Conservation (phyloP, 805 yeast species). For the Kuraishia borneana region DNA sequence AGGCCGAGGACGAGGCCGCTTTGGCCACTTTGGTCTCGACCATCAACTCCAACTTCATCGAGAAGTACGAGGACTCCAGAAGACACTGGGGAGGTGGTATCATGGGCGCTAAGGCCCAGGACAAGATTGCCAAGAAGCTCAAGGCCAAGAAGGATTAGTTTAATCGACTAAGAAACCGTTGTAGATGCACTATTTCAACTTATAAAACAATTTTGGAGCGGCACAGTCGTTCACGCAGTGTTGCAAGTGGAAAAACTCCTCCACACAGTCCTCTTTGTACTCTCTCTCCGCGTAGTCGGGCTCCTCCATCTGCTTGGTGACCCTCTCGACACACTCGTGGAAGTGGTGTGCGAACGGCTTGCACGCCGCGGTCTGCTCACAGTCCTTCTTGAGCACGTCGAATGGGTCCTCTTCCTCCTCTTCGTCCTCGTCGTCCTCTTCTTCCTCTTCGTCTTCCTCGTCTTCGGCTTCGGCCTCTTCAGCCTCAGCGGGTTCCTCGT, state of each 20-base stretch:
- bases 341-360: constrained; percentile 76
- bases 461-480: constrained; percentile 33
- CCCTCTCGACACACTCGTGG: constrained; percentile 93
- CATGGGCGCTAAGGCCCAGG: constrained; percentile 90
- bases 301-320: constrained; percentile 76
- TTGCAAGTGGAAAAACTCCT: constrained; percentile 94
- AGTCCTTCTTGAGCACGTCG: constrained; percentile 56
- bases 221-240: constrained; percentile 89
- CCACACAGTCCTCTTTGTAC: constrained; percentile 95
- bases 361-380: constrained; percentile 58
- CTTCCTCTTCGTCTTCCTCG: constrained; percentile 26
- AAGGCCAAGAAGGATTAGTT: constrained; percentile 20
- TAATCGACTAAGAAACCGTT: not conserved
- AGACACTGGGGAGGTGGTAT: constrained; percentile 99
- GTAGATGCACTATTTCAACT: constrained; percentile 48
- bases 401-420: constrained; percentile 59
- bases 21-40: constrained; percentile 89
- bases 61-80: constrained; percentile 91
- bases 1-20: constrained; percentile 89
- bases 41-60: constrained; percentile 85
- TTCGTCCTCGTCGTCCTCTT: constrained; percentile 30
- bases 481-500: constrained; percentile 42
- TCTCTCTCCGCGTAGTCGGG: constrained; percentile 69
- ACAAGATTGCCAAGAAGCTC: constrained; percentile 69
- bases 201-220: constrained; percentile 81